Evolutionary conservation across 2,329 filamentous ascomycete genomes (phyloP), one percentile per base, ranked within the genome.

Genomic region (Zalaria obscura): DNA sequence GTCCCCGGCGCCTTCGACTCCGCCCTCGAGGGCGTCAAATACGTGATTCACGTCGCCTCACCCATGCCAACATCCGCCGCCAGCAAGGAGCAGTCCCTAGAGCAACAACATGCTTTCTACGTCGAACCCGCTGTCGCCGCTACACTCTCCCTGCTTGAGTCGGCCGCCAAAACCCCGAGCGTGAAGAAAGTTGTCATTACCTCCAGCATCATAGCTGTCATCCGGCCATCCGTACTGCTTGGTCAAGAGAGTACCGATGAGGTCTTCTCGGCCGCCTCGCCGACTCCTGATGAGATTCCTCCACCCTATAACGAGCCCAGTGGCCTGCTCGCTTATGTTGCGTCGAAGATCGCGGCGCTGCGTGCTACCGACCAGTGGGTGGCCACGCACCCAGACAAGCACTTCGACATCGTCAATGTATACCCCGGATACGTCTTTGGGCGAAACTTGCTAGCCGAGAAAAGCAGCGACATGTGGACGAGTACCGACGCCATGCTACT

Each of bases 121-220:
- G 46, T 52, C n/a, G 36, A 47, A 6, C 50, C 53, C 0, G 54
- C 53, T 10, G 50, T 67, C 27, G 52, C 57, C 37, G 61, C 59
- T 18, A 66, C 60, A 0, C 39, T 56, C 3, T 51, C 51, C 4
- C 55, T 68, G 5, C 53, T 69, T 2, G 46, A 59, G 25, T 54
- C 63, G 0, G 65, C 64, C 1, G 36, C 51, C 10, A 59, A 59
- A 40, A 44, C 42, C 4, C 45, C 50, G 1, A 55, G 50, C 0
- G 54, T 70, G n/a, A 54, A 58, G 42, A 56, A 61, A 9, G 49
- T 69, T 5, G 59, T 69, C 11, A 62, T 70, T 39, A 69, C 66
- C 8, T 50, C 48, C 11, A 55, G 50, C 32, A 43, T 48, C 35
- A 43, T 48, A 27, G 44, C 50, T 27, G 42, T 52, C 11, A 44